Evolutionary conservation across 179 eudicot genomes (phyloP).

Genomic region (Heliamphora pulchella): DNA sequence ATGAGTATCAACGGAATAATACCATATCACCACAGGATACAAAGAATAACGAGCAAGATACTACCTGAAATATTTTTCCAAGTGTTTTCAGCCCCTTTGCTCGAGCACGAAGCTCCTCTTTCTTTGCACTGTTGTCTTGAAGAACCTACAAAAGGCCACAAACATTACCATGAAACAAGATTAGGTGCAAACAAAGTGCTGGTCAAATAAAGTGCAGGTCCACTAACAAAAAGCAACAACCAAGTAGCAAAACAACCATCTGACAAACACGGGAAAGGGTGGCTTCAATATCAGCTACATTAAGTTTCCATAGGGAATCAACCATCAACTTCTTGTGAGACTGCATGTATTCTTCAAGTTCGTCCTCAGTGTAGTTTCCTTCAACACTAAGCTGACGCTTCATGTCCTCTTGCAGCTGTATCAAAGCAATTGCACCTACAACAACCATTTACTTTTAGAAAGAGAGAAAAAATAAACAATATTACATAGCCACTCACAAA

Average conservation of each 20-base stretch:
- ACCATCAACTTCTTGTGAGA: slow-evolving; percentile 92
- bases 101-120: slow-evolving; percentile 86
- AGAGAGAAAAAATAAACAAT: not conserved
- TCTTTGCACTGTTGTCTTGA: slow-evolving; percentile 71
- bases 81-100: slow-evolving; percentile 91
- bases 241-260: slow-evolving; percentile 49
- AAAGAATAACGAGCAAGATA: slow-evolving; percentile 1
- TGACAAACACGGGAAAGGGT: slow-evolving; percentile 92
- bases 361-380: slow-evolving; percentile 83
- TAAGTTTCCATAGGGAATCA: slow-evolving; percentile 99
- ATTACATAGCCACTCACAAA: not conserved
- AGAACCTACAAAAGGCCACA: slow-evolving; percentile 51
- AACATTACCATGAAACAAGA: slow-evolving; percentile 14
- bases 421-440: slow-evolving; percentile 88
- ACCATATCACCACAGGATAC: not conserved
- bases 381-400: slow-evolving; percentile 77
- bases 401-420: slow-evolving; percentile 98
- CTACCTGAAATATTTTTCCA: slow-evolving; percentile 90
- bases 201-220: too few species aligned
- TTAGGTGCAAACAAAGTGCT: slow-evolving; percentile 1
- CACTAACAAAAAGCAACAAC: not conserved
- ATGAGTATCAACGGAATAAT: not conserved
- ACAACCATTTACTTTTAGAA: slow-evolving; percentile 17
- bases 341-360: slow-evolving; percentile 88
- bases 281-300: slow-evolving; percentile 92